phyloP scores from a whole-genome alignment of 306 rosid species.

The Quercus bicolor region DNA sequence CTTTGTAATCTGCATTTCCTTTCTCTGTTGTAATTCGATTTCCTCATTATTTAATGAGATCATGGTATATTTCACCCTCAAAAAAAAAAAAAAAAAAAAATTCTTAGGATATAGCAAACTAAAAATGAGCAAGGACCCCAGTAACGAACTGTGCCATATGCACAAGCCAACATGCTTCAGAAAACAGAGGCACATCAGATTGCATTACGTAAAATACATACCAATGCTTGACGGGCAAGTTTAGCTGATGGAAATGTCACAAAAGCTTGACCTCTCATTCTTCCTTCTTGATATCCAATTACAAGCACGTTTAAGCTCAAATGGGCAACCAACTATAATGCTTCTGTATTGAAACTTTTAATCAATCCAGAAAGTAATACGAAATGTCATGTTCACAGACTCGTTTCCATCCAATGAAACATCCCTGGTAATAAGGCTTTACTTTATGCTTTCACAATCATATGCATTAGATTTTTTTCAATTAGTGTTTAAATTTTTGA shows the following conservation, averaged over 20 bases:
- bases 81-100: neutral
- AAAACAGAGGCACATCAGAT: neutral
- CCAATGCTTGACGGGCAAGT: conserved; percentile 80
- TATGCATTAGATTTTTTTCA: neutral
- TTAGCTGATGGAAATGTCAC: conserved; percentile 83
- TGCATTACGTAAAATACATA: conserved; percentile 27
- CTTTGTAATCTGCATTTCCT: too few species aligned
- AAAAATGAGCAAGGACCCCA: neutral
- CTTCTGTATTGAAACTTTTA: neutral
- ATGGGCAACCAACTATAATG: neutral
- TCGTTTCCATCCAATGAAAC: neutral
- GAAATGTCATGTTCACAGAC: neutral
- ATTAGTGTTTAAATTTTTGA: too few species aligned
- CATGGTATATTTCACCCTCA: too few species aligned
- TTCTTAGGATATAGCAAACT: neutral
- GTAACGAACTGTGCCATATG: neutral
- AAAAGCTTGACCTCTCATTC: conserved; percentile 98
- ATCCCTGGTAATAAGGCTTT: neutral
- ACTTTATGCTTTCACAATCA: neutral
- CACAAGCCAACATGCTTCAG: neutral
- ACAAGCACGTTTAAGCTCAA: conserved; percentile 6
- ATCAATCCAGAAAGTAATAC: neutral
- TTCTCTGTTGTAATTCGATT: too few species aligned
- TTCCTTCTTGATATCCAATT: conserved; percentile 75
- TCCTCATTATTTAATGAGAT: too few species aligned